Conservation (phyloP, 768 basidiomycete genomes). For the Boletus tomentosulus region DNA sequence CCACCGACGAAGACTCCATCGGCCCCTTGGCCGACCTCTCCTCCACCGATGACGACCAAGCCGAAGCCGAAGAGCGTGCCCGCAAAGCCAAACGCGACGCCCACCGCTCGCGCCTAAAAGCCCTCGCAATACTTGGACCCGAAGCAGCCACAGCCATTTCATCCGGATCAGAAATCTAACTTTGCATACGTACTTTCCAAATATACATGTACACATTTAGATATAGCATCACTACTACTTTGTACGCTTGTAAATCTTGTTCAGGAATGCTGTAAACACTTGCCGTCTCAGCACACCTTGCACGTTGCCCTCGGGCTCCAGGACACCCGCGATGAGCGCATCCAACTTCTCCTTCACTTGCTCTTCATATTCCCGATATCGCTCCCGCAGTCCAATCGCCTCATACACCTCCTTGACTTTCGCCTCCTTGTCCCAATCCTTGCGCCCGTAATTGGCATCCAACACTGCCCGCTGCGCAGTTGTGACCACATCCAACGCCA, state of each 20-base stretch:
- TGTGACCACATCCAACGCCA: slow-evolving; percentile 59
- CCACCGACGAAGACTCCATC: not conserved
- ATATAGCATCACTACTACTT: slow-evolving; percentile 36
- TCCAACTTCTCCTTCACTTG: slow-evolving; percentile 62
- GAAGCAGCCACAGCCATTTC: not conserved
- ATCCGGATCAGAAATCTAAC: not conserved
- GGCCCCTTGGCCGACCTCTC: too few relatives aligned
- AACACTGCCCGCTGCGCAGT: slow-evolving; percentile 55
- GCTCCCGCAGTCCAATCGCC: slow-evolving; percentile 55
- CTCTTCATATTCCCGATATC: slow-evolving; percentile 80
- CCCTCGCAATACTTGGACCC: slow-evolving; percentile 2
- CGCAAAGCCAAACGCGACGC: slow-evolving; percentile 12
- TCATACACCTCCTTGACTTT: slow-evolving; percentile 72
- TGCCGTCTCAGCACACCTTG: slow-evolving; percentile 49
- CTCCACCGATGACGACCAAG: too few relatives aligned
- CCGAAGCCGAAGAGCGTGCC: slow-evolving; percentile 4
- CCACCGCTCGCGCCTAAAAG: slow-evolving; percentile 7
- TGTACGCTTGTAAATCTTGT: slow-evolving; percentile 74
- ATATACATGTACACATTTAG: not conserved
- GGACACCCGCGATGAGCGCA: slow-evolving; percentile 66
- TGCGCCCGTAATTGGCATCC: slow-evolving; percentile 66
- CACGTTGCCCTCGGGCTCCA: slow-evolving; percentile 46
- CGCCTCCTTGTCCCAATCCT: slow-evolving; percentile 44
- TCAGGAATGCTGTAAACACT: slow-evolving; percentile 82
- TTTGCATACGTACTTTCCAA: not conserved